Conservation (phyloP, 352 stramenopile species). For the Phytophthora idaei region DNA sequence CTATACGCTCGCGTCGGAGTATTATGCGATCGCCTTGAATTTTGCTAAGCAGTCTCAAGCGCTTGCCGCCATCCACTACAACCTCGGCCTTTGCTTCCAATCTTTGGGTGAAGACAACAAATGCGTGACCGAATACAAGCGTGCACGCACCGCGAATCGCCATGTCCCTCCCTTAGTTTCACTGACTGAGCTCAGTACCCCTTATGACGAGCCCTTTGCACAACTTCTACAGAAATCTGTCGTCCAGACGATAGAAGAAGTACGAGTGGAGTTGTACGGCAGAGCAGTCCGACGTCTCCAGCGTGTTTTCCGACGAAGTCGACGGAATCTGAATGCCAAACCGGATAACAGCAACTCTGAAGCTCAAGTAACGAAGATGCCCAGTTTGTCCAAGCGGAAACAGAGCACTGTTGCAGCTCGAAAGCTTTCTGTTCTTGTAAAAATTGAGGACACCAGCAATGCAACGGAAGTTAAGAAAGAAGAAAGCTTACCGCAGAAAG, state of each 20-base stretch:
- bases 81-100: constrained; percentile 64
- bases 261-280: constrained; percentile 66
- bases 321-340: constrained; percentile 22
- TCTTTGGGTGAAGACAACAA: constrained; percentile 52
- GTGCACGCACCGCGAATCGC: constrained; percentile 66
- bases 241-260: constrained; percentile 56
- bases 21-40: constrained; percentile 59
- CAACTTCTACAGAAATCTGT: constrained; percentile 55
- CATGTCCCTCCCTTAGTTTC: constrained; percentile 53
- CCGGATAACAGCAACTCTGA: constrained; percentile 5
- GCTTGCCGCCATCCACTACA: constrained; percentile 57
- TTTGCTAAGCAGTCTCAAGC: constrained; percentile 72
- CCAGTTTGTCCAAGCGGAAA: constrained; percentile 25
- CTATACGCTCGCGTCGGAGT: constrained; percentile 64
- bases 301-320: constrained; percentile 61
- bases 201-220: constrained; percentile 56
- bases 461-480: constrained; percentile 9
- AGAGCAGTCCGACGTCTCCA: constrained; percentile 63
- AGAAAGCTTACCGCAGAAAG: constrained; percentile 12
- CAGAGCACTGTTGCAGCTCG: constrained; percentile 14
- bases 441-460: constrained; percentile 19
- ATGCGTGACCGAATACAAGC: constrained; percentile 70
- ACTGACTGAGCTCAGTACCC: constrained; percentile 44
- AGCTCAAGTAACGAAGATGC: constrained; percentile 22
- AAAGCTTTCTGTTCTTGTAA: constrained; percentile 21